Conservation (phyloP, 116 monocot genomes). For the Dioscorea cayenensis region DNA sequence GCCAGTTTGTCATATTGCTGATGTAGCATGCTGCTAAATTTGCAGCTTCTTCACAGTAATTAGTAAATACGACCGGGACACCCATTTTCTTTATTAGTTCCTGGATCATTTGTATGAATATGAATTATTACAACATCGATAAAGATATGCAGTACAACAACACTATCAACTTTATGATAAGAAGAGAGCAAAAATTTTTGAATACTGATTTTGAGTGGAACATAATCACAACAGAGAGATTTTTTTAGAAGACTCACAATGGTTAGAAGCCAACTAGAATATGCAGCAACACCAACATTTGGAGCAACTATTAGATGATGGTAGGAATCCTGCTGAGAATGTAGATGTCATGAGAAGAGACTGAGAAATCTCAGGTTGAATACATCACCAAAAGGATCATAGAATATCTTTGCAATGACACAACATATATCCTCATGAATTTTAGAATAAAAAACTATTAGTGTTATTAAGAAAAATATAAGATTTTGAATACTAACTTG, state of each 20-base stretch:
- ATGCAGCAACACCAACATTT: slow-evolving; percentile 96
- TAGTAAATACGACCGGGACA: slow-evolving; percentile 71
- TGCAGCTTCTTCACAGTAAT: slow-evolving; percentile 99
- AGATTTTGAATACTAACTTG: too few relatives aligned
- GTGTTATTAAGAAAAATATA: too few relatives aligned
- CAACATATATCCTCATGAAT: too few relatives aligned
- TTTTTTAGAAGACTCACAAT: slow-evolving; percentile 52
- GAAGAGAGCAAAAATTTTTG: too few relatives aligned
- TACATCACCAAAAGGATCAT: too few relatives aligned
- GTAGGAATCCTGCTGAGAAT: slow-evolving; percentile 44
- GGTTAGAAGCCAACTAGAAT: slow-evolving; percentile 83
- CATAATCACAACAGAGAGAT: too few relatives aligned
- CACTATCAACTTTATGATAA: too few relatives aligned
- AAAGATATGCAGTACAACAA: background rate
- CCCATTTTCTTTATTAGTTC: slow-evolving; percentile 59
- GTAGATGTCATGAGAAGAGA: background rate
- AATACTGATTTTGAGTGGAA: too few relatives aligned
- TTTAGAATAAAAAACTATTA: too few relatives aligned
- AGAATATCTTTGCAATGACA: too few relatives aligned
- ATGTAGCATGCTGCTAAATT: slow-evolving; percentile 59
- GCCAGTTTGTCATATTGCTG: slow-evolving; percentile 25
- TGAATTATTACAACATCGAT: background rate
- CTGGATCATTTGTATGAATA: slow-evolving; percentile 17
- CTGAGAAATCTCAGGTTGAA: too few relatives aligned
- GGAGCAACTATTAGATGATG: slow-evolving; percentile 77